Base-by-base conservation (phyloP, 441 rosid species). In the Mallotus japonicus region DNA sequence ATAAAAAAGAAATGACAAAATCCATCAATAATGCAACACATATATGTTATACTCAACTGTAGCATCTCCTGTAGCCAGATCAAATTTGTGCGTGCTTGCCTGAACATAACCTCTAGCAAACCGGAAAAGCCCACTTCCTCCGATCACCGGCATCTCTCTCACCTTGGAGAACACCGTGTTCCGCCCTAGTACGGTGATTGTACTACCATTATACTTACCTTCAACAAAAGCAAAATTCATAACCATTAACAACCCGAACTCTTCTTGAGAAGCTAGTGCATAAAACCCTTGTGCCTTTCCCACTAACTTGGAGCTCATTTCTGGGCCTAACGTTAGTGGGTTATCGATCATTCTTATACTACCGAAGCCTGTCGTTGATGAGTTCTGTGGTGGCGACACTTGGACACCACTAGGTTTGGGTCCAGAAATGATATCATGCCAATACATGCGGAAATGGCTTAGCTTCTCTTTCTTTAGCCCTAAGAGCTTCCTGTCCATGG, bases 121-220 rank as follows among this genome's bases (percentile, higher is more conserved):
- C 60, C 88, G 83, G 82, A 88, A 90, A 50, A 85, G 80, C 8
- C 93, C 96, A 37, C 92, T 87, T 50, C 96, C 96, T 65, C 93
- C 96, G 68, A 89, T 69, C 69, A 90, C 87, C 60, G 92, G 87
- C 92, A 90, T 85, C 75, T 90, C 96, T 65, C 93, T 86, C 5
- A 84, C 82, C 28, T 70, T 75, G 4, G 85, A 72, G 14, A 85
- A 19, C 24, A 83, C 86, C 0, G 69, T 8, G 73, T 90, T 90
- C 75, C 90, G 76, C 53, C 96, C 96, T 10, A 90, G 80, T 44
- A 88, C 82, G 0, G 88, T 72, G 19, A 90, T 76, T 2, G 88
- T 87, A 74, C 92, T 87, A 0, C 89, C 92, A 28, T 87, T 90
- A 40, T 85, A 88, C 59, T 86, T 82, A 3, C 92, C 96, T 74